phyloP scores from a whole-genome alignment of 495 filamentous ascomycete species.

The Cercophora scortea region DNA sequence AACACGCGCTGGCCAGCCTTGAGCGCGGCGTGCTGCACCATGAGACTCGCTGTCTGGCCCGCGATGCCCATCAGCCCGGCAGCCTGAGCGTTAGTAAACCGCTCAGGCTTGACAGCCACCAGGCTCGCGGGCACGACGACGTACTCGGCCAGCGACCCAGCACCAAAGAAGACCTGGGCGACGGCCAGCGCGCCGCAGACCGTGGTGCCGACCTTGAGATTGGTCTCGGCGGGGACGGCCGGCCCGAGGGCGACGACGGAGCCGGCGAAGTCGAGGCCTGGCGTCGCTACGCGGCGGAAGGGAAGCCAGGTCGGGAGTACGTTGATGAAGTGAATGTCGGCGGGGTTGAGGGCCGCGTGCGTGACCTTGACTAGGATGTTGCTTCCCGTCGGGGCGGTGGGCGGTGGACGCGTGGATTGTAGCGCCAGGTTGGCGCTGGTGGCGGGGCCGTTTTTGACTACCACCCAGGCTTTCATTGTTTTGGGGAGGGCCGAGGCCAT shows the following conservation, averaged over 20 bases:
- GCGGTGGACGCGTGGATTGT: conserved; percentile 1
- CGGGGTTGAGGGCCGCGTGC: conserved; percentile 36
- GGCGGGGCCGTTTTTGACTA: conserved; percentile 8
- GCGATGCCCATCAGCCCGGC: conserved; percentile 29
- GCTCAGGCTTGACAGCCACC: conserved; percentile 16
- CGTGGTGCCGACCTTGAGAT: conserved; percentile 8
- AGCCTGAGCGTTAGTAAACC: conserved; percentile 10
- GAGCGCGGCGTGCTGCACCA: conserved; percentile 10
- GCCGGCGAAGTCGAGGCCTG: conserved; percentile 39
- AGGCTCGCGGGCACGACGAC: conserved; percentile 15
- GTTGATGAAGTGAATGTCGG: conserved; percentile 25
- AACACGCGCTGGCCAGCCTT: conserved; percentile 19
- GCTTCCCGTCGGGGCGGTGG: not conserved
- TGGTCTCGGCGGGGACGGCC: not conserved
- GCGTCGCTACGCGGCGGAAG: conserved; percentile 18
- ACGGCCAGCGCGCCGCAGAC: conserved; percentile 27
- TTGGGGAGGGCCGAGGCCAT: conserved; percentile 2
- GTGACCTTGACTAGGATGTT: conserved; percentile 30
- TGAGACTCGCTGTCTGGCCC: conserved; percentile 22
- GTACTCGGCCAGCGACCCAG: conserved; percentile 32
- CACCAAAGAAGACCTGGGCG: conserved; percentile 13
- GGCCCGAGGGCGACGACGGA: conserved; percentile 21
- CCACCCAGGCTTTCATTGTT: conserved; percentile 15
- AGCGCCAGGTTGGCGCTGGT: conserved; percentile 5
- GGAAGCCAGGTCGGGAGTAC: conserved; percentile 24